These are phyloP conservation scores for Phytopythium montanum DNA, from an alignment of 352 stramenopile species.

Conservation along the genomic window DNA sequence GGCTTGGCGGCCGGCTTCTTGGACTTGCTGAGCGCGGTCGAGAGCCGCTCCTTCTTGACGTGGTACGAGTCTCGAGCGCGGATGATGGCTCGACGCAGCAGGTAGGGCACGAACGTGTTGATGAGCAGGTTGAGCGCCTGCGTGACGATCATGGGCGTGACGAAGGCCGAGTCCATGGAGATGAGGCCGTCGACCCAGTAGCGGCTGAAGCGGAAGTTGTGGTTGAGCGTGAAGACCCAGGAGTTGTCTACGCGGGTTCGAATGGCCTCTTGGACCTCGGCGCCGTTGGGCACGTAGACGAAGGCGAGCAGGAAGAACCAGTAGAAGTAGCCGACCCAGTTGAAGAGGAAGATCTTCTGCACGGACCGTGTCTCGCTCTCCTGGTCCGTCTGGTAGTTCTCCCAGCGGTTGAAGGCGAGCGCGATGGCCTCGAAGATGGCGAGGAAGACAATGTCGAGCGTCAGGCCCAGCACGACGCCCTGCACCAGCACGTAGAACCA, in stretches of 20 bases:
- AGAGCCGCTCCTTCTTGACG: conserved; percentile 43
- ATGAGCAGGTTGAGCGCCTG: conserved; percentile 64
- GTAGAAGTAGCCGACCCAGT: conserved; percentile 74
- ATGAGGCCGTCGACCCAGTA: conserved; percentile 62
- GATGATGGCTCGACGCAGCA: conserved; percentile 45
- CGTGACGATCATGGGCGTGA: conserved; percentile 68
- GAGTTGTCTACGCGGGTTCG: conserved; percentile 33
- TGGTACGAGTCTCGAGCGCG: conserved; percentile 48
- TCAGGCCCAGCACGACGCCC: conserved; percentile 52
- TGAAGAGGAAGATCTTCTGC: conserved; percentile 69
- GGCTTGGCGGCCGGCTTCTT: background rate
- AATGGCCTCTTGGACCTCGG: conserved; percentile 38
- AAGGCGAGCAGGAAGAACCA: conserved; percentile 66
- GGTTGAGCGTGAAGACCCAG: conserved; percentile 32
- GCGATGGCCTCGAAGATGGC: conserved; percentile 56
- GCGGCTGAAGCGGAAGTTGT: conserved; percentile 41
- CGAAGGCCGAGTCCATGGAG: conserved; percentile 58
- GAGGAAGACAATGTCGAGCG: conserved; percentile 64
- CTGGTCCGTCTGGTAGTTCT: conserved; percentile 59
- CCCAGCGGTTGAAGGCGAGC: conserved; percentile 50
- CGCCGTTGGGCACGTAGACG: conserved; percentile 58
- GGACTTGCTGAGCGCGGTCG: conserved; percentile 18
- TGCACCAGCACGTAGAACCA: conserved; percentile 68
- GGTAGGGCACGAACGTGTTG: conserved; percentile 59
- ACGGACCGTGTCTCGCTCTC: conserved; percentile 48